phyloP scores from a whole-genome alignment of 345 rosid genomes.

The Lagerstroemia speciosa region DNA sequence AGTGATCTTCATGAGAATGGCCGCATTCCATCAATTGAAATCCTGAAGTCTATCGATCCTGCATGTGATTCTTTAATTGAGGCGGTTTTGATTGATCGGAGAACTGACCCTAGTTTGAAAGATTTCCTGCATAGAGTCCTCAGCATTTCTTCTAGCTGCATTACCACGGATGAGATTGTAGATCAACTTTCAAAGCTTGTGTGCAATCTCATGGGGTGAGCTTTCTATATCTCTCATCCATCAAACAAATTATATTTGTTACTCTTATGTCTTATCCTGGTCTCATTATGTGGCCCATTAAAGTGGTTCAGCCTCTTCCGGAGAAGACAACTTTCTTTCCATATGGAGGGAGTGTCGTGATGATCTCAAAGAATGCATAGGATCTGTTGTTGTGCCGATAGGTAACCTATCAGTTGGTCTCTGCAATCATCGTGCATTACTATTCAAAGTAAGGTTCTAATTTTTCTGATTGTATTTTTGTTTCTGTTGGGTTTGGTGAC shows the following conservation, averaged over 20 bases:
- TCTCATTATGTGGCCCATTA: conserved; percentile 9
- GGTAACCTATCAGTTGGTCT: conserved; percentile 88
- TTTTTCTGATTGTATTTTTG: not conserved
- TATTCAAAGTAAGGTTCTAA: conserved; percentile 73
- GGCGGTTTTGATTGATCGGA: conserved; percentile 72
- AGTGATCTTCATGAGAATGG: conserved; percentile 75
- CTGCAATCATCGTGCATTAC: conserved; percentile 91
- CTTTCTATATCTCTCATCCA: conserved; percentile 12
- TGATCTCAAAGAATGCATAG: conserved; percentile 73
- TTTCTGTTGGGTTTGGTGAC: not conserved
- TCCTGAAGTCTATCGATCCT: conserved; percentile 70
- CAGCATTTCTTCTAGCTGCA: conserved; percentile 56
- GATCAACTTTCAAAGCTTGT: conserved; percentile 93
- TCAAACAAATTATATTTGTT: not conserved
- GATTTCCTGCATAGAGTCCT: conserved; percentile 76
- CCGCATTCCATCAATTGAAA: conserved; percentile 85
- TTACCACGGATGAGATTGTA: conserved; percentile 78
- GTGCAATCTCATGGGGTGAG: conserved; percentile 90
- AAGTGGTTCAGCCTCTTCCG: conserved; percentile 64
- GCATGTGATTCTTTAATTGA: conserved; percentile 50
- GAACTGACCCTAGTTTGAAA: conserved; percentile 69
- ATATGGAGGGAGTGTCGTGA: conserved; percentile 73
- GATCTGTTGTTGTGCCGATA: conserved; percentile 80
- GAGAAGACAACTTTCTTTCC: conserved; percentile 64
- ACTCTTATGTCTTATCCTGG: conserved; percentile 16